Conservation (phyloP, 169 alveolate genomes). For the Perkinsus marinus region DNA sequence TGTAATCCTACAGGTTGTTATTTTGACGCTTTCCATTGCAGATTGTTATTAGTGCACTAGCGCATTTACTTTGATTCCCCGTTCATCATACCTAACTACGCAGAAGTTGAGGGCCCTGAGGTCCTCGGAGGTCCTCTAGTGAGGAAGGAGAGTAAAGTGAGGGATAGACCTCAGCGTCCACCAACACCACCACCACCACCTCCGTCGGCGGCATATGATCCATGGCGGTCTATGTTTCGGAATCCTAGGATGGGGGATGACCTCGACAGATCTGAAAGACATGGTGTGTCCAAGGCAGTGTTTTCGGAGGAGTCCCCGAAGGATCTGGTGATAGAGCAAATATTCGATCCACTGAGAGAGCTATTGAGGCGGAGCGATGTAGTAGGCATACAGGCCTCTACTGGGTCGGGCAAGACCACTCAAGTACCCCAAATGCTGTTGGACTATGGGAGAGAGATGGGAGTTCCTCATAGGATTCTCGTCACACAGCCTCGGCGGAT, state of each 20-base stretch:
- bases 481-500: constrained; percentile 25
- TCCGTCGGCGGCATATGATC: neutral
- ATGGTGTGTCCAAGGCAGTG: neutral
- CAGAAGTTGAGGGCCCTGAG: neutral
- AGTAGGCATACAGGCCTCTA: neutral
- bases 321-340: neutral
- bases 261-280: neutral
- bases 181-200: neutral
- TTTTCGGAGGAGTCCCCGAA: neutral
- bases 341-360: neutral
- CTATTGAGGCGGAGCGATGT: neutral
- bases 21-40: neutral
- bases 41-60: neutral
- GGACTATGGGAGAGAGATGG: constrained; percentile 19
- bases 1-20: neutral
- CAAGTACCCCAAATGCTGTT: constrained; percentile 45
- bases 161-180: neutral
- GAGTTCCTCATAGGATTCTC: neutral
- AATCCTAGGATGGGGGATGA: neutral
- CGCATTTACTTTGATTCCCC: neutral
- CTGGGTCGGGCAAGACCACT: constrained; percentile 63
- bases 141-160: too few species aligned
- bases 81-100: neutral
- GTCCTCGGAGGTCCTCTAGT: neutral
- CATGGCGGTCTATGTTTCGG: neutral